Evolutionary conservation across 2,329 filamentous ascomycete genomes (phyloP).

Genomic region (Alternaria sp.): DNA sequence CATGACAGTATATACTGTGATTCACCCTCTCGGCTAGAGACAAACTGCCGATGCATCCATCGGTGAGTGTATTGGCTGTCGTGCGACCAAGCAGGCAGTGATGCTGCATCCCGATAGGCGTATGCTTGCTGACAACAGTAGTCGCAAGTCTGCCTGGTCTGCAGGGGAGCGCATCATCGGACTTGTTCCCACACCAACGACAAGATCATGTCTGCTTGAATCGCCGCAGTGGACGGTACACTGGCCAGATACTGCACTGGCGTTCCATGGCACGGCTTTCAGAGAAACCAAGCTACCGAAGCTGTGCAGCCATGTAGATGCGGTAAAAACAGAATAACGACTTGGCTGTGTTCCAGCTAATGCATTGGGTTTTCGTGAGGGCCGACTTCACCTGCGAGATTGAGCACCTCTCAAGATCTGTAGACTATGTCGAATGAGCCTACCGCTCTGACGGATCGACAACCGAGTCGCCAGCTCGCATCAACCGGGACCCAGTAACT

Average conservation of each 20-base stretch:
- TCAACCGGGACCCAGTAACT: background rate
- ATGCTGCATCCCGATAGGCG: constrained; percentile 11
- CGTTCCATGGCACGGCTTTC: constrained; percentile 3
- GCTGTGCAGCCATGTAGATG: background rate
- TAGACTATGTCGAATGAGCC: background rate
- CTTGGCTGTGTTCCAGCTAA: background rate
- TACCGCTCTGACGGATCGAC: background rate
- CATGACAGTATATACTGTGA: background rate
- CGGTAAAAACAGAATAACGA: background rate
- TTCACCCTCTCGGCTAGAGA: constrained; percentile 3
- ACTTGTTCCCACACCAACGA: constrained; percentile 8
- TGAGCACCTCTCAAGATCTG: constrained; percentile 2
- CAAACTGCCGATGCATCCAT: constrained; percentile 8
- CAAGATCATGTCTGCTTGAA: constrained; percentile 14
- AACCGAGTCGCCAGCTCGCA: background rate
- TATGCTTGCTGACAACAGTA: constrained; percentile 1
- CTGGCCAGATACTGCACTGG: background rate
- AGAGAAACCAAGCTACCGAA: background rate
- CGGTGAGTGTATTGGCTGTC: background rate
- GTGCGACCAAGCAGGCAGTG: constrained; percentile 20
- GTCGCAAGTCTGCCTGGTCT: background rate
- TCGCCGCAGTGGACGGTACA: background rate
- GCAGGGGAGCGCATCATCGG: constrained; percentile 19
- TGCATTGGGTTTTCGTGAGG: background rate
- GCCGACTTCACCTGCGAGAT: constrained; percentile 1